Base-by-base conservation (phyloP, 192 early-diverging fungal species). In the Backusella tuberculispora region DNA sequence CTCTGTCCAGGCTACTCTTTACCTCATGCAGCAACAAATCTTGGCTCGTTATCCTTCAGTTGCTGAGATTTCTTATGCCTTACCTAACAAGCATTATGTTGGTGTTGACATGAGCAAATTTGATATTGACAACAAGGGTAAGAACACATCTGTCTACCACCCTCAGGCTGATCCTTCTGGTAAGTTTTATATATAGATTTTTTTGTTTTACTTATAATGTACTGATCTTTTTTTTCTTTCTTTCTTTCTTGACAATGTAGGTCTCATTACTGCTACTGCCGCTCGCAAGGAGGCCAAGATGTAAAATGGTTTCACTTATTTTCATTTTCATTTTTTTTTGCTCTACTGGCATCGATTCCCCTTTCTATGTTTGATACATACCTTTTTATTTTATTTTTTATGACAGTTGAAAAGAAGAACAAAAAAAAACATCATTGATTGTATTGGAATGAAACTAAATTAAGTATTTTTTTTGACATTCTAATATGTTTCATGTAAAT, bases 1-100 rank as follows among this genome's bases (percentile, higher is more conserved):
- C 5, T 93, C 92, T 3, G 93, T 93, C 60, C 93, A 95, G 84
- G 90, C 91, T 45, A 93, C 93, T 21, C 84, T 93, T 48, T 95
- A 92, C 81, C 83, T 88, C 74, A 93, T 95, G 92, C 91, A 90
- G 26, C 83, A 88, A 63, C 81, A 78, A 64, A 88, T 81, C 40
- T 81, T 94, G 66, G 85, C 81, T 50, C 83, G 87, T 63, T 90
- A 84, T 83, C 82, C 80, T 19, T 76, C 74, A 44, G 74, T 94
- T 24, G 85, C 85, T 12, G 88, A 89, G 43, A 80, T 92, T 60
- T 85, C 85, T 65, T 92, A 92, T 77, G 84, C 91, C 48, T 84
- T 94, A 72, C 93, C 93, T 81, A 94, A 93, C 82, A 92, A 88
- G 73, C 91, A 94, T 77, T 89, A 89, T 83, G 91, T 94, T 82